Base-by-base conservation (phyloP, 31 red algal genomes). In the Endocladia muricata region DNA sequence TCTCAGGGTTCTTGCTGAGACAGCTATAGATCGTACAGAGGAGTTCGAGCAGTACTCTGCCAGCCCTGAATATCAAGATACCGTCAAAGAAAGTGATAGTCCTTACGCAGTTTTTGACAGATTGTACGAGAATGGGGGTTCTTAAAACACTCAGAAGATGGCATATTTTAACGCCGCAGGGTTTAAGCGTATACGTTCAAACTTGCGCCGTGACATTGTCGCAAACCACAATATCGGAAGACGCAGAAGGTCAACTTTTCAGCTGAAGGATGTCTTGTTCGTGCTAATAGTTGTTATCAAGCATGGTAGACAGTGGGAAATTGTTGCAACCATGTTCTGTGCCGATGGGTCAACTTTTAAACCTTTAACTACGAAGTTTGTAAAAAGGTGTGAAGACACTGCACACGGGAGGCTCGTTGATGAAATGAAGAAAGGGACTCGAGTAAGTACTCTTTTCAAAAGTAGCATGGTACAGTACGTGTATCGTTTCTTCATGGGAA, bases 301-400 rank as follows among this genome's bases (percentile, higher is more conserved):
- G 35, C 68, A 72, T 72, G 68, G 68, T 11, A 21, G 68, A 23
- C 4, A 72, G 40, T 72, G 37, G 37, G 68, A 22, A 21, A 33
- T 47, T n/a, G 17, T 21, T 0, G 68, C 13, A 0, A 33, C 4
- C 13, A 17, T 52, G n/a, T 72, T 72, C 19, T 22, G 4, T 25
- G 25, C 0, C 0, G 31, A 39, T 4, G 36, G 40, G 19, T 22
- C 35, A 49, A 47, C 37, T 0, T 72, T 72, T 22, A 42, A 72
- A 21, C 5, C 4, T 4, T 3, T 72, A 6, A 72, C 25, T 43
- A 51, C 51, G 68, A 0, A 7, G 23, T 72, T 72, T 25, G 0
- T 1, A 21, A 43, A 72, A 9, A 21, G 17, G 5, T 3, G 43
- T 51, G 0, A 4, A 11, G 4, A 22, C 23, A 3, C 13, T 0